These are phyloP conservation scores for Acacia confusa DNA, from an alignment of 306 rosid genomes.

Conservation along the genomic window DNA sequence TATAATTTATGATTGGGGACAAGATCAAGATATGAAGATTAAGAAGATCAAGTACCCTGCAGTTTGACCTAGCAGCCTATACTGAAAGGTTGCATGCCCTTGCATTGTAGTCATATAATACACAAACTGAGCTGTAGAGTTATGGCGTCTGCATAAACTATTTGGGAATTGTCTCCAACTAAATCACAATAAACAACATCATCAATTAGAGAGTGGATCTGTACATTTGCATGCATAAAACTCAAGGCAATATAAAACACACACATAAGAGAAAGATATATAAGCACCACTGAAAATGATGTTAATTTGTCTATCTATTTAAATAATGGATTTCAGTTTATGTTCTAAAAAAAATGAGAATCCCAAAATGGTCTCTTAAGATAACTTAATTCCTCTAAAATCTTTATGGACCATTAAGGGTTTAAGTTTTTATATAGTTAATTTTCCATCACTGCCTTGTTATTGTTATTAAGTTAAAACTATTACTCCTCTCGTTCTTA, in stretches of 20 bases:
- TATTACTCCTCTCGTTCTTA: no score
- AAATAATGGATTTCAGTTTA: no score
- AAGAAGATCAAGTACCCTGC: conserved; percentile 1
- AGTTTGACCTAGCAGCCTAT: conserved; percentile 15
- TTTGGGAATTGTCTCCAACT: neutral
- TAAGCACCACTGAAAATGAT: neutral
- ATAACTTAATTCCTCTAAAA: no score
- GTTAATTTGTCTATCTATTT: no score
- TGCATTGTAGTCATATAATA: neutral
- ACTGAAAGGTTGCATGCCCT: conserved; percentile 11
- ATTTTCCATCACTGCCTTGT: no score
- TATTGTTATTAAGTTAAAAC: no score
- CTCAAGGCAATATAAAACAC: neutral
- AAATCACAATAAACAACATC: neutral
- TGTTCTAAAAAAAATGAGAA: no score
- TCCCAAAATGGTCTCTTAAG: no score
- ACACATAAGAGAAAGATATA: neutral
- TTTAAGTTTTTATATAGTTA: no score
- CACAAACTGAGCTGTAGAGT: conserved; percentile 33
- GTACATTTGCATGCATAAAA: neutral
- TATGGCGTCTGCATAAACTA: conserved; percentile 28
- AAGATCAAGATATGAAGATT: conserved; percentile 8
- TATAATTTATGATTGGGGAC: conserved; percentile 16
- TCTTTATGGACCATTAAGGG: no score
- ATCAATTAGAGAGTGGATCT: neutral